Evolutionary conservation across 768 basidiomycete genomes (phyloP).

Genomic region (Kwoniella sp.): DNA sequence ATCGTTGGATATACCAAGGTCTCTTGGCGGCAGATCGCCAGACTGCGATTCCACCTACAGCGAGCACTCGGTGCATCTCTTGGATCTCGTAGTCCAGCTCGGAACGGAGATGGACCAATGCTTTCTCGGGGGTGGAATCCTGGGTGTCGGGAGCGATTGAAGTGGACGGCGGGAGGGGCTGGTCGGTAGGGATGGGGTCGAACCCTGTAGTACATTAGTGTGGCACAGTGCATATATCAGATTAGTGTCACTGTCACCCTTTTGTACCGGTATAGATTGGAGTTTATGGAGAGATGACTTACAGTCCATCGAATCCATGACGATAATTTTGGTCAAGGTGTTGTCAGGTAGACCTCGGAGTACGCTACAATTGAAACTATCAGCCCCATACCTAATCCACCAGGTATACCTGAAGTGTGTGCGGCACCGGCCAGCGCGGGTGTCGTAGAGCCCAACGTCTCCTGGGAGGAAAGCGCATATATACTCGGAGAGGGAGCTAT

Average conservation of each 20-base stretch:
- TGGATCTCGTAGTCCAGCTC: conserved; percentile 63
- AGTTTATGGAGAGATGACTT: conserved; percentile 12
- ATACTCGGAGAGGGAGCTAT: neutral
- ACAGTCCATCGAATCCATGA: conserved; percentile 69
- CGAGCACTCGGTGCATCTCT: conserved; percentile 64
- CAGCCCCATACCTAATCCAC: too few species aligned
- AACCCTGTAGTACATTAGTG: conserved; percentile 38
- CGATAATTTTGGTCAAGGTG: conserved; percentile 65
- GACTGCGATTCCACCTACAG: conserved; percentile 65
- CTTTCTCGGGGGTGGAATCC: conserved; percentile 56
- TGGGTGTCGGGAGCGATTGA: conserved; percentile 60
- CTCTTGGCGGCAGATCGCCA: conserved; percentile 68
- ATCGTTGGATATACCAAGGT: conserved; percentile 69
- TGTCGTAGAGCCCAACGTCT: too few species aligned
- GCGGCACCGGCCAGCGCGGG: too few species aligned
- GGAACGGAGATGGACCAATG: conserved; percentile 53
- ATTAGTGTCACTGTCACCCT: neutral
- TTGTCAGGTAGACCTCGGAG: conserved; percentile 59
- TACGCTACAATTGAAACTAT: conserved; percentile 54
- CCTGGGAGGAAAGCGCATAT: too few species aligned
- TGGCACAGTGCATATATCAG: neutral
- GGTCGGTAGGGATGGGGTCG: conserved; percentile 52
- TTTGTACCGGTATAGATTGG: neutral
- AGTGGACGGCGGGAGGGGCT: conserved; percentile 34
- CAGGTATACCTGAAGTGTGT: too few species aligned